Evolutionary conservation across 2,329 filamentous ascomycete species (phyloP).

Genomic region (Penicillium paneum): DNA sequence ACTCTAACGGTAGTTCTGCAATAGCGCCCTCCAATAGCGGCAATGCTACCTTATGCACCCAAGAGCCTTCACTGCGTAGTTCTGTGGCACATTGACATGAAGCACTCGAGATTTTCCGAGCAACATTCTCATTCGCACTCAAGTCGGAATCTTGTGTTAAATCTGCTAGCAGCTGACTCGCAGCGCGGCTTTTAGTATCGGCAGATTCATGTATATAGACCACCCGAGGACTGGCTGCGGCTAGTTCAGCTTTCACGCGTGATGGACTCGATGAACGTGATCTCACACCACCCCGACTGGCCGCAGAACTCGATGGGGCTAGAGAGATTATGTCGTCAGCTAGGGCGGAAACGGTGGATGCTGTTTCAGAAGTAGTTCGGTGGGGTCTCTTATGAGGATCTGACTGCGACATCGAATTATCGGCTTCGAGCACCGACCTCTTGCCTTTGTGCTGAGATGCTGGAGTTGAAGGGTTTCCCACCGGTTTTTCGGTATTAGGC

Average conservation of each 20-base stretch:
- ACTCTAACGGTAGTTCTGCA: not conserved
- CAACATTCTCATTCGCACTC: not conserved
- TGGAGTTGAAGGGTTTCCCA: not conserved
- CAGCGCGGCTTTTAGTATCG: not conserved
- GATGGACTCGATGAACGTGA: not conserved
- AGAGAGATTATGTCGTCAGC: not conserved
- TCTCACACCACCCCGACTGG: not conserved
- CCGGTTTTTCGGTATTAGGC: not conserved
- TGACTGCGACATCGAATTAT: not conserved
- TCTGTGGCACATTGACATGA: not conserved
- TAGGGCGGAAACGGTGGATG: not conserved
- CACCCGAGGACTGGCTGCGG: not conserved
- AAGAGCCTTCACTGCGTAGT: not conserved
- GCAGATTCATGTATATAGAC: not conserved
- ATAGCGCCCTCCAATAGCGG: not conserved
- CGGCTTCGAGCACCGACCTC: not conserved
- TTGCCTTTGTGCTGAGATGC: not conserved
- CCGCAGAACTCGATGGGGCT: not conserved
- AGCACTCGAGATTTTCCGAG: not conserved
- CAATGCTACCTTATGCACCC: not conserved
- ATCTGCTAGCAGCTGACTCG: not conserved
- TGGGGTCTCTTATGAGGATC: not conserved
- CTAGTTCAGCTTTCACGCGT: not conserved
- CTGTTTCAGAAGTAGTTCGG: not conserved
- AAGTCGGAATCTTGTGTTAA: not conserved